Evolutionary conservation across 805 yeast species (phyloP).

Genomic region (Sungouiozyma ichnusensis): DNA sequence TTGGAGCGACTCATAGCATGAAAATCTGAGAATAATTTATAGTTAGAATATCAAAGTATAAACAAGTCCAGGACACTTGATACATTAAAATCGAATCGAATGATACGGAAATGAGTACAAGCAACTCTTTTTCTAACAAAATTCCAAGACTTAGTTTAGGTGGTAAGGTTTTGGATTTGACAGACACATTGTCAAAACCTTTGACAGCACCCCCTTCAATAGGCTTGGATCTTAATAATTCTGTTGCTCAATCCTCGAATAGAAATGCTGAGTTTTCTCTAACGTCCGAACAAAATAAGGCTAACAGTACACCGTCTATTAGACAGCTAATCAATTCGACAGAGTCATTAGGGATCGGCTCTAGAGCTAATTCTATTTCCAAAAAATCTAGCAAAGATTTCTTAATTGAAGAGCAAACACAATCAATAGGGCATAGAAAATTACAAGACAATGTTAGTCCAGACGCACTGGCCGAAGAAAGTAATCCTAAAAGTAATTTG

Average conservation of each 20-base stretch:
- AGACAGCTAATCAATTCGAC: neutral
- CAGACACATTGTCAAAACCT: neutral
- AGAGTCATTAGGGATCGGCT: neutral
- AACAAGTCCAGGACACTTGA: no score
- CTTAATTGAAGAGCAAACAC: neutral
- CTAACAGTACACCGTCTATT: neutral
- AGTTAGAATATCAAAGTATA: no score
- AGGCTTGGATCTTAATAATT: neutral
- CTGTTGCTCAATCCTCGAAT: neutral
- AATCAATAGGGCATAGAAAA: neutral
- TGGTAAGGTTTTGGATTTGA: neutral
- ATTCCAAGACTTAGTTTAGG: neutral
- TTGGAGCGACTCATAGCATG: no score
- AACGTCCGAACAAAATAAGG: neutral
- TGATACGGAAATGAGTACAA: neutral
- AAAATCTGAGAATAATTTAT: no score
- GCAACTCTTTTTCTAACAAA: neutral
- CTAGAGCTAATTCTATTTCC: neutral
- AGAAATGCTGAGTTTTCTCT: neutral
- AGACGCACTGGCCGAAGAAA: no score
- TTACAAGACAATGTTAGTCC: no score
- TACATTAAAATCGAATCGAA: no score
- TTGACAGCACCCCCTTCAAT: neutral
- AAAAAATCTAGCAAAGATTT: neutral
- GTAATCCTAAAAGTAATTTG: constrained; percentile 1